Base-by-base conservation (phyloP, 768 basidiomycete genomes). In the Neoboletus magnificus region DNA sequence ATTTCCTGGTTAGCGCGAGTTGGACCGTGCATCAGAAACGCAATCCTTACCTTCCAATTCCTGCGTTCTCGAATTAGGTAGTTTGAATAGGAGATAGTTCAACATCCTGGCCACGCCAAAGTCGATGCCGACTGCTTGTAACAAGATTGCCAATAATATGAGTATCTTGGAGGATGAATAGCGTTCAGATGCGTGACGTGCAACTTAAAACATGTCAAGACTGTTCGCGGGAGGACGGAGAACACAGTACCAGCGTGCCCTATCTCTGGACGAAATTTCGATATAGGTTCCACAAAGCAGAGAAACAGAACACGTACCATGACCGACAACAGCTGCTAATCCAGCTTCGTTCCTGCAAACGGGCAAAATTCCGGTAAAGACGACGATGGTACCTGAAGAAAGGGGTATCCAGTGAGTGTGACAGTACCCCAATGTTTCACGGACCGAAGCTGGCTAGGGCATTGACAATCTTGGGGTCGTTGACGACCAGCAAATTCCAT, bases 311-410 rank as follows among this genome's bases (percentile, higher is more conserved):
- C 25, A 23, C 55, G 35, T 51, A 89, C 93, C 92, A 68, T 97
- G 94, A 1, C 89, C 83, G 3, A 98, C 72, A 1, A 97, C 86
- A 18, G 86, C 86, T 1, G 94, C 91, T 0, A 98, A 74, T 0
- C 91, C 92, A 62, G 88, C 81, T 61, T 93, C 91, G 58, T 92
- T 85, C 57, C 74, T 75, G 44, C 85, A 86, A 7, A 94, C 73
- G 0, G 89, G 91, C 4, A 97, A 69, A 35, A 97, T 91, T 0
- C 94, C 94, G 0, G 92, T 93, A 65, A 91, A 96, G 11, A 98
- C 89, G 32, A 93, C 80, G 50, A 97, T 85, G 48, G 86, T 79
- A 1, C 87, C 89, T 84, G 29, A 10, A 42, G 57, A 37, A 27
- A 32, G 35, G 25, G 30, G 33, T 42, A 5, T 13, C 47, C 15